Base-by-base conservation (phyloP, 305 asterid species). In the Fraxinus ornus region DNA sequence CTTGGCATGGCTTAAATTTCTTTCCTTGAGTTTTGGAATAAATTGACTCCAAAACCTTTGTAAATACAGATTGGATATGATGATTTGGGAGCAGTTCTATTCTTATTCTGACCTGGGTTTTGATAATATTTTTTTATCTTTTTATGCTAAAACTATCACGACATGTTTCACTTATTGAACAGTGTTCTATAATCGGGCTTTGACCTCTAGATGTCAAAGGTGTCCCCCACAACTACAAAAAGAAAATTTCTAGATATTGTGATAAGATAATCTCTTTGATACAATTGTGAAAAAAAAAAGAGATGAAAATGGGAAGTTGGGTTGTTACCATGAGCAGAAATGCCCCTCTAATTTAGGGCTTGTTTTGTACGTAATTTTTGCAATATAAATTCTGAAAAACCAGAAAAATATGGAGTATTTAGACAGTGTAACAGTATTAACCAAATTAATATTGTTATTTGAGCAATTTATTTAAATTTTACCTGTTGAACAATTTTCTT, bases 1-100 rank as follows among this genome's bases (percentile, higher is more conserved):
- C 86, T 86, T 82, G 91, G 89, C 85, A 81, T 86, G 84, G 87
- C 77, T 68, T 84, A 75, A 72, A 71, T 28, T 71, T 49, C 24
- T 21, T 71, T 66, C 71, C 26, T 21, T 37, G 75, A 41, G 76
- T 75, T 66, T 3, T 24, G 24, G 78, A 17, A 75, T 75, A 33
- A 44, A 49, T 64, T 47, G 15, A 60, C 80, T 73, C 75, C 32
- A 19, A 36, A 60, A 78, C 17, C 21, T 55, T 4, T 81, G 84
- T 79, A 81, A 30, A 81, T 85, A 83, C 62, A 37, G 10, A 15
- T n/a, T 77, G 79, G 68, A 47, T 76, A 15, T 10, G 55, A 22
- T 75, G 62, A 75, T 75, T 75, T 37, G 78, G 70, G 30, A 60
- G 13, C 70, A 21, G 13, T 21, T 60, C 12, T 60, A 7, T 19